Evolutionary conservation across 495 filamentous ascomycete genomes (phyloP).

Genomic region (Penicilliopsis zonata): DNA sequence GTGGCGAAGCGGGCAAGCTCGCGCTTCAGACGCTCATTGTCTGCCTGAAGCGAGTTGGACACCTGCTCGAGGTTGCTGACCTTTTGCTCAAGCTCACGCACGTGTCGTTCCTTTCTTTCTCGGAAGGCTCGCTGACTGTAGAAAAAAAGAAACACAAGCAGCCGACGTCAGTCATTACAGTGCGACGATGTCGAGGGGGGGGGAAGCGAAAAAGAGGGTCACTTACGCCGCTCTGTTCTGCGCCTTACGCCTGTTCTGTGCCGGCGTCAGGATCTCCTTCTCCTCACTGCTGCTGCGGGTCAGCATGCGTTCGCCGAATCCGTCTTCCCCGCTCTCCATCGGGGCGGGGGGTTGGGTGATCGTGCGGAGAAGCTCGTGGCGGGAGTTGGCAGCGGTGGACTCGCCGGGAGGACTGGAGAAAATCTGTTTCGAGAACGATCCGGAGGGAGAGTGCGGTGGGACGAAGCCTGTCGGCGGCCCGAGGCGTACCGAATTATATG

Average conservation of each 20-base stretch:
- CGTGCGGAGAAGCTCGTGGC: not conserved
- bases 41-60: constrained; percentile 42
- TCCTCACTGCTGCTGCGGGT: constrained; percentile 45
- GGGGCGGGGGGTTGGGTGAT: constrained; percentile 7
- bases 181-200: not conserved
- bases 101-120: constrained; percentile 89
- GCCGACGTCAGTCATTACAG: constrained; percentile 2
- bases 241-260: constrained; percentile 79
- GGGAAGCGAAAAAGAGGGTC: constrained; percentile 6
- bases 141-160: not conserved
- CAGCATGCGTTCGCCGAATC: constrained; percentile 11
- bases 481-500: too few species aligned
- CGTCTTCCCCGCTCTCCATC: constrained; percentile 23
- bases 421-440: constrained; percentile 30
- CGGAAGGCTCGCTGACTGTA: constrained; percentile 88
- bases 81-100: constrained; percentile 83
- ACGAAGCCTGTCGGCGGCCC: constrained; percentile 12
- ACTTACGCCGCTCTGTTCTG: constrained; percentile 95
- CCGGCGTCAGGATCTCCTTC: constrained; percentile 61
- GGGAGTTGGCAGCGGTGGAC: constrained; percentile 1
- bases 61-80: constrained; percentile 58
- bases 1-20: constrained; percentile 69
- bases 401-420: constrained; percentile 18
- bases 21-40: constrained; percentile 77
- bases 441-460: constrained; percentile 33